phyloP scores from a whole-genome alignment of 2,329 filamentous ascomycete genomes.

The Volutella citrinella region DNA sequence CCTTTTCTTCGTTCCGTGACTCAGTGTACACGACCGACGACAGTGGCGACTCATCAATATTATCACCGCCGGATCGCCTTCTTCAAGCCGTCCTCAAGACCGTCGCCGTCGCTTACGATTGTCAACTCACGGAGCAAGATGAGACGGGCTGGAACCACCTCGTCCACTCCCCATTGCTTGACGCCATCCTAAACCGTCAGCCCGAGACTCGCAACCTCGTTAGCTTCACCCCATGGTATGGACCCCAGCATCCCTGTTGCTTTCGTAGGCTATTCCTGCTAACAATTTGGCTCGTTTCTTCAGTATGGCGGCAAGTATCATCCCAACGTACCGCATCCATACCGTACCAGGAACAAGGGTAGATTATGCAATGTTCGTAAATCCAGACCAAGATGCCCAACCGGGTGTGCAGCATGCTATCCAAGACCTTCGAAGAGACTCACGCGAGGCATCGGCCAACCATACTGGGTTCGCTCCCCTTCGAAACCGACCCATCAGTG shows the following conservation, averaged over 20 bases:
- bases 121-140: slow-evolving; percentile 1
- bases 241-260: no score
- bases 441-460: no score
- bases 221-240: slow-evolving; percentile 3
- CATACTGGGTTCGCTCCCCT: neutral
- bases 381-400: slow-evolving; percentile 1
- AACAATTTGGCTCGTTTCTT: neutral
- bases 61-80: no score
- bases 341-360: neutral
- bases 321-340: slow-evolving; percentile 3
- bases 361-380: slow-evolving; percentile 1
- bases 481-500: neutral
- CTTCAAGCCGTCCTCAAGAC: no score
- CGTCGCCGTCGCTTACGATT: slow-evolving; percentile 1
- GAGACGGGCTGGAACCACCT: slow-evolving; percentile 9
- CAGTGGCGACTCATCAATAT: no score
- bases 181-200: neutral
- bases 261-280: no score
- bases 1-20: slow-evolving; percentile 1
- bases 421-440: neutral
- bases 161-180: slow-evolving; percentile 6
- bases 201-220: neutral
- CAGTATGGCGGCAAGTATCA: slow-evolving; percentile 6
- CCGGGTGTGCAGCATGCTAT: neutral
- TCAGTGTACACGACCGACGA: slow-evolving; percentile 1